Evolutionary conservation across 192 early-diverging fungal species (phyloP), one percentile per base, ranked within the genome.

Genomic region (Tieghemiomyces parasiticus): DNA sequence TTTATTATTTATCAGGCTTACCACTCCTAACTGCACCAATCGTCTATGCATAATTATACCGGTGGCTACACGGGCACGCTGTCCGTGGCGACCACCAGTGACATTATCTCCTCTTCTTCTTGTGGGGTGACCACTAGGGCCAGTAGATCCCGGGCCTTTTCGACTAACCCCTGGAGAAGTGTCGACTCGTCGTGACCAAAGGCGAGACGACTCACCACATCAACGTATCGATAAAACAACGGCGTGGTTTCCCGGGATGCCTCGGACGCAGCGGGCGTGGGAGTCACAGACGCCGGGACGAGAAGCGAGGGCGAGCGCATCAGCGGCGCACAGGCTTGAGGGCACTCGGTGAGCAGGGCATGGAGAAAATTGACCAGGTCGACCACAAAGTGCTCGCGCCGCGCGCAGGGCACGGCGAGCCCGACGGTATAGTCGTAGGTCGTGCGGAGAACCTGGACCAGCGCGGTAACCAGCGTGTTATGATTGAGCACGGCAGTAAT

Each of bases 51-150:
- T n/a, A n/a, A n/a, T n/a, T n/a, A n/a, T n/a, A n/a, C n/a, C n/a
- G n/a, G n/a, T n/a, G n/a, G n/a, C n/a, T n/a, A n/a, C n/a, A n/a
- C n/a, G n/a, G n/a, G n/a, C n/a, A n/a, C n/a, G n/a, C n/a, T n/a
- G n/a, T n/a, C n/a, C n/a, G n/a, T n/a, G n/a, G n/a, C n/a, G n/a
- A n/a, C n/a, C n/a, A n/a, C n/a, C n/a, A n/a, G n/a, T n/a, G 38
- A 6, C 38, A 42, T 42, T 42, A 50, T n/a, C 6, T 54, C 30
- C n/a, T 54, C 52, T n/a, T 54, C 52, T 31, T 54, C 52, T 31
- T 54, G 26, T 4, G 52, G 30, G 16, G 52, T 54, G 4, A 54
- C 9, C 4, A 54, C 52, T 9, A 54, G 32, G 25, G 52, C 52
- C 52, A 54, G 32, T 31, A 54, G 30, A 34, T 54, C 52, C 26